These are phyloP conservation scores for Corymbia citriodora DNA, from an alignment of 441 rosid species.

Conservation along the genomic window DNA sequence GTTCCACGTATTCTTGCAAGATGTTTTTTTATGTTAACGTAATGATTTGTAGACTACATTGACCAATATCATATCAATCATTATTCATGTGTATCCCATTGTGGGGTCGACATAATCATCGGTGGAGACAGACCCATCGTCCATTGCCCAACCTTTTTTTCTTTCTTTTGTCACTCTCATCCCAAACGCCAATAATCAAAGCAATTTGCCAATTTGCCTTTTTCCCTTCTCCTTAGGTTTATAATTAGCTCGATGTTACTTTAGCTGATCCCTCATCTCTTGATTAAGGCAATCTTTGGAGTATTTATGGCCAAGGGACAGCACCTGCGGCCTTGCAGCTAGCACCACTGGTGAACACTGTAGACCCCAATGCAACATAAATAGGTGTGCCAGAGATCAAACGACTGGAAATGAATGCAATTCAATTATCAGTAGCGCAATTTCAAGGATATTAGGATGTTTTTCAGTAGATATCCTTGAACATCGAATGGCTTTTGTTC, in stretches of 20 bases:
- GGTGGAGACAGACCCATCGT: background rate
- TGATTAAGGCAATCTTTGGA: background rate
- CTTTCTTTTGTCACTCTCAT: background rate
- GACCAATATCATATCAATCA: background rate
- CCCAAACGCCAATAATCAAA: background rate
- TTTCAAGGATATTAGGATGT: background rate
- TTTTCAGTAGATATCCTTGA: background rate
- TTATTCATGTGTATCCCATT: background rate
- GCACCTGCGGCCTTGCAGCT: background rate
- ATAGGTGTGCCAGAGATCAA: background rate
- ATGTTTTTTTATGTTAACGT: background rate
- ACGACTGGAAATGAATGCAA: background rate
- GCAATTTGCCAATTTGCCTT: background rate
- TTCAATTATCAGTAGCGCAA: background rate
- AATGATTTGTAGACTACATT: background rate
- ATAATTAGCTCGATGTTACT: background rate
- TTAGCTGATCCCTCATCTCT: background rate
- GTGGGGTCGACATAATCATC: background rate
- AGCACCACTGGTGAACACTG: background rate
- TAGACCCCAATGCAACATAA: background rate
- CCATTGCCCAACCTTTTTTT: background rate
- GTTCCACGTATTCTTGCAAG: background rate
- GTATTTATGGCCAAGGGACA: background rate
- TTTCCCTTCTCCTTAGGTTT: background rate
- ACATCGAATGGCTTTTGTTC: background rate